These are phyloP conservation scores for Telfairia occidentalis DNA, from an alignment of 331 rosid genomes.

Conservation along the genomic window DNA sequence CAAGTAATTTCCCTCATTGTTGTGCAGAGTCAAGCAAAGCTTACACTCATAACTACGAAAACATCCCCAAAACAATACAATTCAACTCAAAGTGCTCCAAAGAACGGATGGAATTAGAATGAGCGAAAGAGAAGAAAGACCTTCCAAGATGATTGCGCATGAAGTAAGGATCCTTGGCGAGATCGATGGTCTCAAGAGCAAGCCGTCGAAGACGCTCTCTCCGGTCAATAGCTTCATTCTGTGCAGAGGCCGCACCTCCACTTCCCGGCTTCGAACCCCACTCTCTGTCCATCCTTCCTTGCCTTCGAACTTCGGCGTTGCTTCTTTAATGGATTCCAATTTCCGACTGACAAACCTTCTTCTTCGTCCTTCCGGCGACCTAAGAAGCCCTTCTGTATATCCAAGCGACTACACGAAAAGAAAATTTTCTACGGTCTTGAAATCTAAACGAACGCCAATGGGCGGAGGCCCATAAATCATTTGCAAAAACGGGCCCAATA, in stretches of 20 bases:
- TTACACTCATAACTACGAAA: conserved; percentile 79
- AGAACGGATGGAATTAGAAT: neutral
- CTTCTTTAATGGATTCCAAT: neutral
- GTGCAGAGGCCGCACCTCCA: conserved; percentile 96
- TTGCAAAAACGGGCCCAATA: neutral
- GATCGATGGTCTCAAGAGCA: conserved; percentile 89
- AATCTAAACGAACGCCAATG: neutral
- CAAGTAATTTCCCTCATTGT: conserved; percentile 93
- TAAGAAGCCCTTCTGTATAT: neutral
- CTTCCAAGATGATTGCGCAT: conserved; percentile 97
- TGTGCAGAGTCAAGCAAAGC: conserved; percentile 83
- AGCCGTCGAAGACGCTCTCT: conserved; percentile 92
- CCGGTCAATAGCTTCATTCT: conserved; percentile 95
- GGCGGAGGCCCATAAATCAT: neutral
- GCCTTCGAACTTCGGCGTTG: neutral
- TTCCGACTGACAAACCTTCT: neutral
- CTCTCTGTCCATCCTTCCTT: conserved; percentile 61
- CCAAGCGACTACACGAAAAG: neutral
- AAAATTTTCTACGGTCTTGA: neutral
- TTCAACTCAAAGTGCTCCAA: neutral
- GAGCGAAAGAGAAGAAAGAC: neutral
- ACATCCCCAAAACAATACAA: neutral
- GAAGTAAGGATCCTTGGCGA: conserved; percentile 93
- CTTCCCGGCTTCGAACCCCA: conserved; percentile 99
- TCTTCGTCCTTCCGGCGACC: conserved; percentile 5